Evolutionary conservation across 768 basidiomycete genomes (phyloP).

Genomic region (Phlebiopsis gigantea): DNA sequence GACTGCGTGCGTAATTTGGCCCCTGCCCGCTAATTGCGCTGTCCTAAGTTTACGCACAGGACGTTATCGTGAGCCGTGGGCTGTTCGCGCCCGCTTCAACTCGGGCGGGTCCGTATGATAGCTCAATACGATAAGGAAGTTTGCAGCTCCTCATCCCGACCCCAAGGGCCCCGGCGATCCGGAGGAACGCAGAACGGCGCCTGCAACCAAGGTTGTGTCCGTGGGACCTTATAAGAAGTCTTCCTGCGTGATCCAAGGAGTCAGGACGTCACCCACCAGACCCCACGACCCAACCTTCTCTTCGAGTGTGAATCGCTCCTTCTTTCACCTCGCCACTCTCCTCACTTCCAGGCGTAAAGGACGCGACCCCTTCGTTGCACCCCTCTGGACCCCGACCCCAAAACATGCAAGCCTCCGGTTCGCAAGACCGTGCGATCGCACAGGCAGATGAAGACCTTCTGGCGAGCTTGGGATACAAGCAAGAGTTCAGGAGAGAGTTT

Average conservation of each 20-base stretch:
- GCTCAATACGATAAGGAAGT: neutral
- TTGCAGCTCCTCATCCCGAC: neutral
- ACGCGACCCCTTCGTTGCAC: too few relatives aligned
- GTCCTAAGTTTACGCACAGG: neutral
- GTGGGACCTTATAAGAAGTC: neutral
- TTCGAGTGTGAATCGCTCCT: neutral
- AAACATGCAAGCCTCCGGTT: neutral
- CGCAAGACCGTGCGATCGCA: neutral
- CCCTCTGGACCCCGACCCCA: neutral
- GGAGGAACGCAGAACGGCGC: neutral
- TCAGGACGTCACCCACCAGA: constrained; percentile 3
- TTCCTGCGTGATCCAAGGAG: neutral
- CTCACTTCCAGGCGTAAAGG: too few relatives aligned
- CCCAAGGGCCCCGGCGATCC: neutral
- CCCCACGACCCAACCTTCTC: neutral
- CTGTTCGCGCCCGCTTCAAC: neutral
- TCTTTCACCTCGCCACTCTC: too few relatives aligned
- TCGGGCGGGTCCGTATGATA: neutral
- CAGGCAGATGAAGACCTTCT: constrained; percentile 32
- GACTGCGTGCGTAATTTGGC: neutral
- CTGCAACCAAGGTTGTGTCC: neutral
- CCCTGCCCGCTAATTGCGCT: neutral
- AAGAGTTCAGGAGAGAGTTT: constrained; percentile 33
- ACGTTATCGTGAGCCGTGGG: neutral
- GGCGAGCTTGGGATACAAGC: constrained; percentile 40